A percentile compares a stretch with the other conserved stretches of the same genome.
phyloP scores from a whole-genome alignment of 2,329 filamentous ascomycete species.

The Pestalotiopsis sp. region DNA sequence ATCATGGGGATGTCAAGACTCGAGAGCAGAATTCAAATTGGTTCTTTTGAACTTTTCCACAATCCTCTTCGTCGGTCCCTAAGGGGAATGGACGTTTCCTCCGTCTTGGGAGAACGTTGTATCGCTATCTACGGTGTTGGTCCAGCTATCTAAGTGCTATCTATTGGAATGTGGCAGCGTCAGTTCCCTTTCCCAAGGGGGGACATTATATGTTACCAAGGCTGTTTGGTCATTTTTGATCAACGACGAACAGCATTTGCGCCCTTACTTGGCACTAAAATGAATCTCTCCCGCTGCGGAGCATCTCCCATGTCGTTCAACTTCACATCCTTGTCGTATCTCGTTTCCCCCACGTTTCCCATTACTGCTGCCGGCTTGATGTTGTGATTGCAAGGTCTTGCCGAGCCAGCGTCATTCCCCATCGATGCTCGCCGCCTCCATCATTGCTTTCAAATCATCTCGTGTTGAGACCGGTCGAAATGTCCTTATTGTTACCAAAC shows the following conservation, averaged over 20 bases:
- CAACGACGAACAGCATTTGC: not conserved
- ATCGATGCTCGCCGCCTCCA: not conserved
- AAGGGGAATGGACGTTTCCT: not conserved
- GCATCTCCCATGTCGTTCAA: not conserved
- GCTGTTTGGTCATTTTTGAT: not conserved
- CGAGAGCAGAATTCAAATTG: not conserved
- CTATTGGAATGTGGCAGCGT: not conserved
- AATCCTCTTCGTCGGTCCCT: not conserved
- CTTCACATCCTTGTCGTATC: not conserved
- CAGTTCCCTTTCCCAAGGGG: not conserved
- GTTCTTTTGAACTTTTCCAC: not conserved
- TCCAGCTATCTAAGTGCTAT: conserved; percentile 9
- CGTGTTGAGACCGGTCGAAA: not conserved
- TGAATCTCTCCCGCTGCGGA: not conserved
- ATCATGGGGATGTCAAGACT: not conserved
- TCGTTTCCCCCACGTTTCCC: conserved; percentile 1
- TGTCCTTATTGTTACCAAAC: not conserved
- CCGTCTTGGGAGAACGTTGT: not conserved
- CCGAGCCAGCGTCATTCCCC: not conserved
- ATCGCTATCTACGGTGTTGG: conserved; percentile 7
- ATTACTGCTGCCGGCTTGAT: not conserved
- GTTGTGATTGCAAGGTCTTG: not conserved
- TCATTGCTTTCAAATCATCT: not conserved
- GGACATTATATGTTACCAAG: not conserved
- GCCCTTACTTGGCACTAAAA: not conserved